Evolutionary conservation across 106 monocot genomes (phyloP).

Genomic region (Dactylorhiza incarnata): DNA sequence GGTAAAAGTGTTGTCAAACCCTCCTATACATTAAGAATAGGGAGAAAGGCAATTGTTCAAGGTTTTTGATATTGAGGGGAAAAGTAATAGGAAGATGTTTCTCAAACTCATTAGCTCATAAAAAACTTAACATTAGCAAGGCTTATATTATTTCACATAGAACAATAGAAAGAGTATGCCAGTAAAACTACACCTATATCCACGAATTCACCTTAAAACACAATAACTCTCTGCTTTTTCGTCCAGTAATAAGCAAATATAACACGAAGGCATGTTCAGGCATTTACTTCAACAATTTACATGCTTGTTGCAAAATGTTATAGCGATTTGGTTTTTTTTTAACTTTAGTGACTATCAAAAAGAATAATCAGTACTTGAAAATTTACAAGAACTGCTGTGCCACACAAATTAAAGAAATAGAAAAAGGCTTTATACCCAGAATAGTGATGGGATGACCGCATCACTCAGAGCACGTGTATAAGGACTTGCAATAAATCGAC

Average conservation of each 20-base stretch:
- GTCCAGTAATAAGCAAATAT: neutral
- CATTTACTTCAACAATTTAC: neutral
- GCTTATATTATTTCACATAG: too few relatives aligned
- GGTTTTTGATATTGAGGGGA: too few relatives aligned
- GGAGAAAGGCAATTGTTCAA: too few relatives aligned
- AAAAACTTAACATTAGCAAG: too few relatives aligned
- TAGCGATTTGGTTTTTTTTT: neutral
- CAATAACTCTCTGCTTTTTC: neutral
- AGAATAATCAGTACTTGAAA: neutral
- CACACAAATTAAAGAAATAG: neutral
- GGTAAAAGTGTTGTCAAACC: constrained; percentile 54
- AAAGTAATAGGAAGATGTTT: too few relatives aligned
- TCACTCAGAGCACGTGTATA: too few relatives aligned
- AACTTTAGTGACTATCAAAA: neutral
- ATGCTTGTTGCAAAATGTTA: constrained; percentile 1
- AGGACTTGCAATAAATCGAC: too few relatives aligned
- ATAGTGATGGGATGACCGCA: too few relatives aligned
- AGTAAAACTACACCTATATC: neutral
- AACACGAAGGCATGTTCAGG: neutral
- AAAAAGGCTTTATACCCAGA: neutral
- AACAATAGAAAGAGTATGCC: too few relatives aligned
- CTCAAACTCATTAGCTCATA: too few relatives aligned
- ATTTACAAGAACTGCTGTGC: neutral
- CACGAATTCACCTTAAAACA: neutral
- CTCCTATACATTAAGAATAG: constrained; percentile 33